A percentile compares a stretch with the other conserved stretches of the same genome.
phyloP scores from a whole-genome alignment of 192 early-diverging fungal species.

The Coemansia sp. region DNA sequence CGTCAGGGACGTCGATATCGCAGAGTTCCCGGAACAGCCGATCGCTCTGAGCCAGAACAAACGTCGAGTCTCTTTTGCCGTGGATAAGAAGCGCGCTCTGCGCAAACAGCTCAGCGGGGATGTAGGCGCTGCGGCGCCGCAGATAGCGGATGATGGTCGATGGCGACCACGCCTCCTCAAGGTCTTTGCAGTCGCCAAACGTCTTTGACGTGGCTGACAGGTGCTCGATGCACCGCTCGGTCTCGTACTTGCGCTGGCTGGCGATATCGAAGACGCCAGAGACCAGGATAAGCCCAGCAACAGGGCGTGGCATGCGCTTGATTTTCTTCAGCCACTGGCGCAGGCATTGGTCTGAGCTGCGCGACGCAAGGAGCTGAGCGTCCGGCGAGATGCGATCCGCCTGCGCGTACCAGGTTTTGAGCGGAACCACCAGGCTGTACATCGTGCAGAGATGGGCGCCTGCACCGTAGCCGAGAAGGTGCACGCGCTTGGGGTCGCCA shows the following conservation, averaged over 20 bases:
- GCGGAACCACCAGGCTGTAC: constrained; percentile 54
- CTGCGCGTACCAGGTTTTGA: constrained; percentile 54
- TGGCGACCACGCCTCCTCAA: constrained; percentile 55
- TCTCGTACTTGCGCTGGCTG: constrained; percentile 52
- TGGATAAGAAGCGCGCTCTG: constrained; percentile 49
- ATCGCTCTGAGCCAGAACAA: constrained; percentile 53
- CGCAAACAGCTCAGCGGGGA: constrained; percentile 48
- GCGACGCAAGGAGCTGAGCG: constrained; percentile 45
- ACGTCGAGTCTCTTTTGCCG: constrained; percentile 52
- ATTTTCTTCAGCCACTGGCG: constrained; percentile 30
- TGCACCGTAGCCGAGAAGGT: constrained; percentile 52
- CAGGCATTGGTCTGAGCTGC: constrained; percentile 33
- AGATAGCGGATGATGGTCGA: constrained; percentile 37
- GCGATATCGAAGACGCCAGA: constrained; percentile 53
- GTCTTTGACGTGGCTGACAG: constrained; percentile 41
- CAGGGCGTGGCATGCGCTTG: constrained; percentile 36
- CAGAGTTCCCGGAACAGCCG: constrained; percentile 53
- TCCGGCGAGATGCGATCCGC: constrained; percentile 48
- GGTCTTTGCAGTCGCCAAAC: constrained; percentile 29
- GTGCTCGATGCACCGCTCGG: constrained; percentile 50
- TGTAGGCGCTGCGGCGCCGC: constrained; percentile 38
- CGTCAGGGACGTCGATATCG: constrained; percentile 49
- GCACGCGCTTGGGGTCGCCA: constrained; percentile 47
- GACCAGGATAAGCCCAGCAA: constrained; percentile 50
- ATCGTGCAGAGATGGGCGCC: constrained; percentile 54